phyloP scores from a whole-genome alignment of 2,329 filamentous ascomycete genomes.

The Colletotrichum eleusines region DNA sequence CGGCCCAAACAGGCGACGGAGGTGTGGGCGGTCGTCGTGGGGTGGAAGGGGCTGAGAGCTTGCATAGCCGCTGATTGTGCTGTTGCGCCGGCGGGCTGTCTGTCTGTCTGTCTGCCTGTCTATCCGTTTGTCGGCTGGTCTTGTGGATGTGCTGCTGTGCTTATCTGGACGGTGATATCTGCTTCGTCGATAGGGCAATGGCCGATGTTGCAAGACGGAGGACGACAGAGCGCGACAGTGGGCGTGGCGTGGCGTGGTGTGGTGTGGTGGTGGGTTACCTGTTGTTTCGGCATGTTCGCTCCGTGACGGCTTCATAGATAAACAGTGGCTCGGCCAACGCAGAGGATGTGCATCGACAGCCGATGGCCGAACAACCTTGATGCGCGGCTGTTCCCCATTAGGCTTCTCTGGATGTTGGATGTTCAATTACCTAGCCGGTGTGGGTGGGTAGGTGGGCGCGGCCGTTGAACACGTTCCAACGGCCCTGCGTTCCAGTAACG shows the following conservation, averaged over 20 bases:
- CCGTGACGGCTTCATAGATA: slow-evolving; percentile 1
- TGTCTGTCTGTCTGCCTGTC: neutral
- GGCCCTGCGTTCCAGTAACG: slow-evolving; percentile 33
- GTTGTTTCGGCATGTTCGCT: slow-evolving; percentile 13
- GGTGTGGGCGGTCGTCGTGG: slow-evolving; percentile 14
- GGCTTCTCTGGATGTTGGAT: slow-evolving; percentile 31
- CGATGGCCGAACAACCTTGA: neutral
- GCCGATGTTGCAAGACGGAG: neutral
- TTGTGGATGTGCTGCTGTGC: neutral
- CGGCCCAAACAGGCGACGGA: slow-evolving; percentile 34
- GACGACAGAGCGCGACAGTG: neutral
- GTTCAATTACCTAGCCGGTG: slow-evolving; percentile 15
- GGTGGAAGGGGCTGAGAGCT: slow-evolving; percentile 1
- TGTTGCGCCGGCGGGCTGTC: neutral
- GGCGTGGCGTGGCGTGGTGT: no score
- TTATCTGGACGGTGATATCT: slow-evolving; percentile 2
- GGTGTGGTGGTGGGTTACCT: neutral
- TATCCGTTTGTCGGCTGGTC: neutral
- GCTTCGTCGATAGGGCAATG: neutral
- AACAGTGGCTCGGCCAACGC: slow-evolving; percentile 12
- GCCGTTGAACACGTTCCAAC: slow-evolving; percentile 30
- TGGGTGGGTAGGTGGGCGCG: neutral
- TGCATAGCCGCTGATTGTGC: slow-evolving; percentile 1
- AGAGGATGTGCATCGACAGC: neutral
- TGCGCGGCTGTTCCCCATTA: slow-evolving; percentile 27